Evolutionary conservation across 2,329 filamentous ascomycete species (phyloP).

Genomic region (Cladosporium sp.): DNA sequence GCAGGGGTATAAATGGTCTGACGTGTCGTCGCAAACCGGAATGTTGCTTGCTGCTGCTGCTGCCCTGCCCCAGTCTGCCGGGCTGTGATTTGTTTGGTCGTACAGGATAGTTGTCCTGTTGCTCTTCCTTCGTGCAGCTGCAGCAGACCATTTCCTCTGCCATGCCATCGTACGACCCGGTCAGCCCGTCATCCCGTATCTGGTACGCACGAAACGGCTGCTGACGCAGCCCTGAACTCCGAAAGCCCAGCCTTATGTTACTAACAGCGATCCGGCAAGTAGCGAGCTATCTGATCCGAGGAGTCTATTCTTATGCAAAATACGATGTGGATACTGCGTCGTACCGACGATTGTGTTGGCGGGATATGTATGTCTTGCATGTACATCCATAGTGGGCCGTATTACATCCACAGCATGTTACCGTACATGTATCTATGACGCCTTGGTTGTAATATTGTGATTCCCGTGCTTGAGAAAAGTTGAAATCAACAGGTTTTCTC

Average conservation of each 20-base stretch:
- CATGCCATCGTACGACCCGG: background rate
- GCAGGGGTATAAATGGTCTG: no score
- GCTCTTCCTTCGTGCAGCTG: background rate
- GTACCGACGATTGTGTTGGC: no score
- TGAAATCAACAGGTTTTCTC: no score
- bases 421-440: no score
- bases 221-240: background rate
- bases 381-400: no score
- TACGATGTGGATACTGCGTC: no score
- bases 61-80: background rate
- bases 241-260: slow-evolving; percentile 4
- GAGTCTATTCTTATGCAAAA: no score
- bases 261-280: slow-evolving; percentile 1
- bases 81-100: background rate
- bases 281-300: background rate
- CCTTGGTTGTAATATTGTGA: no score
- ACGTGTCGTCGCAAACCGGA: no score
- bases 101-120: background rate
- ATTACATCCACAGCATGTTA: no score
- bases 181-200: background rate
- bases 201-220: slow-evolving; percentile 2
- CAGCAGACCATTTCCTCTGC: background rate
- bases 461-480: no score
- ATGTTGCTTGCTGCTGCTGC: background rate
- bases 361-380: no score